Percentiles rank a stretch among this genome's conserved stretches.
These are phyloP conservation scores for Aspergillus ibericus DNA, from an alignment of 2,329 filamentous ascomycete genomes.

Conservation along the genomic window DNA sequence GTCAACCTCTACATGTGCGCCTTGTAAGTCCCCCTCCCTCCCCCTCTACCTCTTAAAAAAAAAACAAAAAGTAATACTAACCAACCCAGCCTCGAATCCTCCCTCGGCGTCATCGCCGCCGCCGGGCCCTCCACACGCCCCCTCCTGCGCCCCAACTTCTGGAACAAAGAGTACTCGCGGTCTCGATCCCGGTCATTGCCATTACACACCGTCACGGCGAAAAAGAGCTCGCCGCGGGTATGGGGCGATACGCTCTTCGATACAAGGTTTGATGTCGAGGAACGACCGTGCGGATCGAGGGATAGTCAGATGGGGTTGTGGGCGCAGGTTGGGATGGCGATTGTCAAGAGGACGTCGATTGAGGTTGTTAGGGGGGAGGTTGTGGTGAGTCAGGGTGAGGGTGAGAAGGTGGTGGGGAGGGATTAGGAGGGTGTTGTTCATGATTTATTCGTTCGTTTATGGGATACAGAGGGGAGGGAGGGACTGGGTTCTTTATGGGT, in stretches of 20 bases:
- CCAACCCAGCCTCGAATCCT: not conserved
- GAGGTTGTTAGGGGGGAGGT: not conserved
- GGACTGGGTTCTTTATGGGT: too few species aligned
- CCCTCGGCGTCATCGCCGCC: not conserved
- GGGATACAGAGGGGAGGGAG: too few species aligned
- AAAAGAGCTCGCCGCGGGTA: not conserved
- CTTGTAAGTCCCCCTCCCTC: not conserved
- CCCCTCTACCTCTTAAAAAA: not conserved
- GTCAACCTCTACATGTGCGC: not conserved
- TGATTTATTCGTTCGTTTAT: too few species aligned
- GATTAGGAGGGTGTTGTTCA: too few species aligned
- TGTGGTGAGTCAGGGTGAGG: not conserved
- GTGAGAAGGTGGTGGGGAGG: not conserved
- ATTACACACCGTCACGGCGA: not conserved
- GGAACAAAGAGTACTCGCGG: not conserved
- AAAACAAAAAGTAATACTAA: not conserved
- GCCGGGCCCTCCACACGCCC: not conserved
- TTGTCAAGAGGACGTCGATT: not conserved
- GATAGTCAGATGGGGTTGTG: not conserved
- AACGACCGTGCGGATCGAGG: not conserved
- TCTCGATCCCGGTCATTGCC: not conserved
- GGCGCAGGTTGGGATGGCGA: not conserved
- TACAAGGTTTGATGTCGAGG: not conserved
- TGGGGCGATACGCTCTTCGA: not conserved
- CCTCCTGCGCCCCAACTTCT: not conserved